Conservation (phyloP, 192 early-diverging fungal species). For the Gigaspora rosea region DNA sequence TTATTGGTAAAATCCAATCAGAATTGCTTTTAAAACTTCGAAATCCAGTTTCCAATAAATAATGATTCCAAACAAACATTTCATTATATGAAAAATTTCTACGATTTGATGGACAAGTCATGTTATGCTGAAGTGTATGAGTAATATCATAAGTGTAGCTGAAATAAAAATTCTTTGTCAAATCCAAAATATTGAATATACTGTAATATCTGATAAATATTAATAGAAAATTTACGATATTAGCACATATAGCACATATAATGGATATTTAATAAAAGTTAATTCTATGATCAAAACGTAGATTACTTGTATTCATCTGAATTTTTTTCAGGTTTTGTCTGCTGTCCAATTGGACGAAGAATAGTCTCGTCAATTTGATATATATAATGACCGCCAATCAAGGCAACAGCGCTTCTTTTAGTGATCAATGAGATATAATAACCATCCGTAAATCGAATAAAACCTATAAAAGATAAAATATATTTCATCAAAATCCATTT, state of each 20-base stretch:
- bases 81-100: conserved; percentile 55
- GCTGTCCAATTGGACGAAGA: conserved; percentile 69
- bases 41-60: conserved; percentile 68
- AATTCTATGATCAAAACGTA: not conserved
- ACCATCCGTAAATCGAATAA: conserved; percentile 89
- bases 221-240: not conserved
- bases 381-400: conserved; percentile 93
- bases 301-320: conserved; percentile 67
- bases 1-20: conserved; percentile 78
- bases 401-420: conserved; percentile 78
- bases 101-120: conserved; percentile 57
- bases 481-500: not conserved
- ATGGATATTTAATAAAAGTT: not conserved
- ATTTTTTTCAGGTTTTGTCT: conserved; percentile 67
- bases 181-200: conserved; percentile 90
- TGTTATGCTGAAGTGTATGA: conserved; percentile 84
- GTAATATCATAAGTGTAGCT: conserved; percentile 97
- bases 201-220: conserved; percentile 59
- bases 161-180: conserved; percentile 97
- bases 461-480: conserved; percentile 50
- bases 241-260: not conserved
- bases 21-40: conserved; percentile 63
- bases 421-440: conserved; percentile 91
- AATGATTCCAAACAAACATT: conserved; percentile 98
- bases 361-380: conserved; percentile 94